phyloP scores from a whole-genome alignment of 768 basidiomycete species.

The Suillus americanus region DNA sequence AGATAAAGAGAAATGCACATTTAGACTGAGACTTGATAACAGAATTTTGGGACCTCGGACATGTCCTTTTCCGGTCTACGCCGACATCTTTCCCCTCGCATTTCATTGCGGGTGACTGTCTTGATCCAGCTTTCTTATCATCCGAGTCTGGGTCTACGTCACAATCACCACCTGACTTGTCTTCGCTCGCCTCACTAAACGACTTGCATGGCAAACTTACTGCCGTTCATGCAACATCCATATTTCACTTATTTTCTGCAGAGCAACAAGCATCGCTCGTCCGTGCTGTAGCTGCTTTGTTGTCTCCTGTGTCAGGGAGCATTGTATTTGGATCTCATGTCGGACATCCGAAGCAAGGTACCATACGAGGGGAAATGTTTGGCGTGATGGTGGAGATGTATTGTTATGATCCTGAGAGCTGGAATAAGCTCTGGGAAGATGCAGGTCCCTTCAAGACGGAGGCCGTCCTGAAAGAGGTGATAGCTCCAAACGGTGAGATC shows the following conservation, averaged over 20 bases:
- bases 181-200: constrained; percentile 39
- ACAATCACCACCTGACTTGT: constrained; percentile 22
- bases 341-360: constrained; percentile 14
- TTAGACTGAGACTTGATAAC: not conserved
- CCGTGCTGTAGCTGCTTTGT: constrained; percentile 23
- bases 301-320: constrained; percentile 28
- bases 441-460: constrained; percentile 25
- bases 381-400: constrained; percentile 16
- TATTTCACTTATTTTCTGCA: constrained; percentile 39
- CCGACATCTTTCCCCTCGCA: constrained; percentile 50
- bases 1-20: too few species aligned
- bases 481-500: not conserved
- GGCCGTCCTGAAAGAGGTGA: constrained; percentile 18
- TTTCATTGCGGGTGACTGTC: constrained; percentile 56
- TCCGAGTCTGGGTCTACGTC: constrained; percentile 23
- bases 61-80: constrained; percentile 56
- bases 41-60: constrained; percentile 66
- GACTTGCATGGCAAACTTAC: constrained; percentile 46
- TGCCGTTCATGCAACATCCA: constrained; percentile 46
- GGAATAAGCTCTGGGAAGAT: constrained; percentile 27
- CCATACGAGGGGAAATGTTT: not conserved
- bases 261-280: constrained; percentile 2
- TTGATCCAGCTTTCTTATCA: constrained; percentile 45
- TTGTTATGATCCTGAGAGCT: constrained; percentile 27
- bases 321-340: constrained; percentile 32